A percentile compares a stretch with the other conserved stretches of the same genome.
Conservation (phyloP, 805 yeast species). For the Schizosaccharomyces osmophilus region DNA sequence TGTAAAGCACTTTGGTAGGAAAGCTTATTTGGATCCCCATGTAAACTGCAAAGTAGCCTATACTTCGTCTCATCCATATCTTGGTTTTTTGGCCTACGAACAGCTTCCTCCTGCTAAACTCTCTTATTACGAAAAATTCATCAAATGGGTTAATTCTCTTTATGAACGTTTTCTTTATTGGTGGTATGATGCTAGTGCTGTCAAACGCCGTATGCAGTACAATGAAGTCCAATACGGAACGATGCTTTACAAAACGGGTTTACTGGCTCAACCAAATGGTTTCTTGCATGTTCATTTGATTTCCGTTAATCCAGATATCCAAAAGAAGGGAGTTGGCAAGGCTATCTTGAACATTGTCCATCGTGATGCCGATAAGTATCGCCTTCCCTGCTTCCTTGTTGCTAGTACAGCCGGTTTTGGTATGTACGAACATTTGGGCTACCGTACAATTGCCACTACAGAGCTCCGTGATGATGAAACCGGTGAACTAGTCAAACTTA, state of each 20-base stretch:
- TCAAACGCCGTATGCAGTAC: neutral
- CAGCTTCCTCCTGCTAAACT: neutral
- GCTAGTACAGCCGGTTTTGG: neutral
- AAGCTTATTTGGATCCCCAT: neutral
- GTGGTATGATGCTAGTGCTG: neutral
- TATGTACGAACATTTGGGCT: neutral
- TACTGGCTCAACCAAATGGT: neutral
- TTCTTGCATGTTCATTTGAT: neutral
- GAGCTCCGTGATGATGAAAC: neutral
- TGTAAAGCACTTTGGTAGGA: neutral
- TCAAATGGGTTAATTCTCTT: neutral
- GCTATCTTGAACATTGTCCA: neutral
- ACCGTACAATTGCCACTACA: neutral
- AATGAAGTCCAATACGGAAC: neutral
- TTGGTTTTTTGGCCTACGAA: neutral
- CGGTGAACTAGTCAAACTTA: neutral
- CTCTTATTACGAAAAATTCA: neutral
- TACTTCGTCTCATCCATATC: neutral
- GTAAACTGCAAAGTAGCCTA: neutral
- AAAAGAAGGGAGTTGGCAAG: neutral
- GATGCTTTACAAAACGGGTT: neutral
- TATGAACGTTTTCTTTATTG: neutral
- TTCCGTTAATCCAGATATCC: neutral
- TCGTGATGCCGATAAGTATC: neutral
- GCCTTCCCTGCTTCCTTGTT: neutral